Conservation (phyloP, 108 stramenopile genomes). For the Fistulifera solaris region DNA sequence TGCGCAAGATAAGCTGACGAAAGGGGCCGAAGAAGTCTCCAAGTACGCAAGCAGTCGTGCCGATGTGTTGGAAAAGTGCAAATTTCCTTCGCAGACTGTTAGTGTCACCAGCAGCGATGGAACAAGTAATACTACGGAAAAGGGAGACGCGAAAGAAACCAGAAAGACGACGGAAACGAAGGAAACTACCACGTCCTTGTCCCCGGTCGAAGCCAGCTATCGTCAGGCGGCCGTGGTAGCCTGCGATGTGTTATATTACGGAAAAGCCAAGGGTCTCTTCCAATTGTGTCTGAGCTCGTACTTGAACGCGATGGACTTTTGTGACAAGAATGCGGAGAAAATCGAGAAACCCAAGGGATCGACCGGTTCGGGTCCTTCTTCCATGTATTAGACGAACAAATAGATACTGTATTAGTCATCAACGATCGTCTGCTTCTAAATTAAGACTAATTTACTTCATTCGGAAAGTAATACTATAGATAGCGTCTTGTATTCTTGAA, state of each 20-base stretch:
- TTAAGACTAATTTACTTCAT: not conserved
- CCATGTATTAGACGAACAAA: conserved; percentile 8
- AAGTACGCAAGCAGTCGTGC: conserved; percentile 58
- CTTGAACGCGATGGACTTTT: conserved; percentile 36
- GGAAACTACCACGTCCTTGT: conserved; percentile 21
- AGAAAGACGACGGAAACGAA: conserved; percentile 22
- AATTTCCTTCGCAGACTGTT: conserved; percentile 24
- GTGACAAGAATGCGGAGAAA: conserved; percentile 67
- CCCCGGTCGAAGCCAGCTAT: conserved; percentile 8
- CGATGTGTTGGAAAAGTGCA: conserved; percentile 61
- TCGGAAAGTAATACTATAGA: not conserved
- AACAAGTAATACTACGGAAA: conserved; percentile 16
- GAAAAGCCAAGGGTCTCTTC: conserved; percentile 25
- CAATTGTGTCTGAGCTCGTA: conserved; percentile 20
- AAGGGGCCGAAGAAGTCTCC: conserved; percentile 37
- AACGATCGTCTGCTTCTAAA: not conserved
- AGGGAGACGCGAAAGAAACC: conserved; percentile 22
- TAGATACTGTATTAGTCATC: not conserved
- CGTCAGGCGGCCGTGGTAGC: conserved; percentile 32
- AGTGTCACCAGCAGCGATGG: conserved; percentile 31
- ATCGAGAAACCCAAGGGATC: conserved; percentile 53
- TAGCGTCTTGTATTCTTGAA: not conserved
- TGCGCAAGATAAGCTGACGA: conserved; percentile 33
- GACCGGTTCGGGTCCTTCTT: conserved; percentile 10
- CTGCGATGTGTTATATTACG: conserved; percentile 43